Evolutionary conservation across 1,284 basidiomycete species (phyloP).

Genomic region (Naganishia sp.): DNA sequence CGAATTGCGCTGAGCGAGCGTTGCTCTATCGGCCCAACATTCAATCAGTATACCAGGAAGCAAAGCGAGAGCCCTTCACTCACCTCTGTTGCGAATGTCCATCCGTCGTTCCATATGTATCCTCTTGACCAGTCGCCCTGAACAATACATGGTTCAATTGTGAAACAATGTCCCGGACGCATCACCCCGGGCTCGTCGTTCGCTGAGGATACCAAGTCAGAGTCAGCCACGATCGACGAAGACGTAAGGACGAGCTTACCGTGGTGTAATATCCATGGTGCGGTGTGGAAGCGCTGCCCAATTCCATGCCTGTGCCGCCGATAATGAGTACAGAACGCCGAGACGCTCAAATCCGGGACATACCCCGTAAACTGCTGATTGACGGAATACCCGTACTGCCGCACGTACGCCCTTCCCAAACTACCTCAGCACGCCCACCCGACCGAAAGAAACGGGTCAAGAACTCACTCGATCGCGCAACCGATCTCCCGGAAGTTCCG

Average conservation of each 20-base stretch:
- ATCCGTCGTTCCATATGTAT: conserved; percentile 81
- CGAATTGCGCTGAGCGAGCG: conserved; percentile 77
- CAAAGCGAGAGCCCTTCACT: conserved; percentile 35
- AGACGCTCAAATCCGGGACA: neutral
- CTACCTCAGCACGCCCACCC: neutral
- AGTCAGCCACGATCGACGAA: neutral
- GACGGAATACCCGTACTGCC: conserved; percentile 60
- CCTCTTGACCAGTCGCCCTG: conserved; percentile 68
- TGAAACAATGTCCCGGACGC: conserved; percentile 81
- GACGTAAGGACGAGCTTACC: conserved; percentile 51
- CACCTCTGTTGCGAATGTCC: conserved; percentile 81
- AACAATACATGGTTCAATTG: conserved; percentile 80
- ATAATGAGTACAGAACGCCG: neutral
- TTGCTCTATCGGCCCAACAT: conserved; percentile 59
- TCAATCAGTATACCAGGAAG: conserved; percentile 26
- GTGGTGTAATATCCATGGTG: conserved; percentile 80
- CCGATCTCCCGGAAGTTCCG: conserved; percentile 73
- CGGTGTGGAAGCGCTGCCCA: conserved; percentile 74
- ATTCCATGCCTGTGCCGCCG: conserved; percentile 72
- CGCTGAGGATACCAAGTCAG: conserved; percentile 54
- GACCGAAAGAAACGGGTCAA: neutral
- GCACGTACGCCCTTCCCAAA: conserved; percentile 47
- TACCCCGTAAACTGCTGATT: conserved; percentile 63
- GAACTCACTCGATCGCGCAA: conserved; percentile 65
- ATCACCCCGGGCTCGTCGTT: conserved; percentile 77